Base-by-base conservation (phyloP, 257 asterid genomes). In the Petrea volubilis region DNA sequence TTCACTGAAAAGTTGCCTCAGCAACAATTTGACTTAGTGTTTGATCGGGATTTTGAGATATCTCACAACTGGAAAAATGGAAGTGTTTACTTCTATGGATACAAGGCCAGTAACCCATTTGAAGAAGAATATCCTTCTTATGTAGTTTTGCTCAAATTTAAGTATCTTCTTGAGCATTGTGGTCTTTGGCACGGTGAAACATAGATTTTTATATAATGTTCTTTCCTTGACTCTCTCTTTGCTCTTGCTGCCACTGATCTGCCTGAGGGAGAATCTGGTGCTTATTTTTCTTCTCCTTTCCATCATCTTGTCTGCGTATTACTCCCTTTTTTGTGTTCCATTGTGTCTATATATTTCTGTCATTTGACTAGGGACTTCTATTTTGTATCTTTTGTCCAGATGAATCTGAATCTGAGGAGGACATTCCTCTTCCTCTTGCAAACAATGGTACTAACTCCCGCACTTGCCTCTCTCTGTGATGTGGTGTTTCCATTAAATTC, bases 41-140 rank as follows among this genome's bases (percentile, higher is more conserved):
- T 92, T 57, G 88, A 84, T 18, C 67, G 74, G 33, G 86, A 80
- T 2, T 86, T 92, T 56, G 93, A 84, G 79, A 52, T 92, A 17
- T 84, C 93, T 0, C 98, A 92, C 81, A 86, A 86, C 81, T 89
- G 87, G 91, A 83, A 89, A 71, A 79, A 41, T 79, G 98, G 98
- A 33, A 87, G 86, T 49, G 92, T 92, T 52, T 86, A 72, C 86
- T 86, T 86, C 77, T 79, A 71, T 74, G 98, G 98, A 58, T 89
- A 92, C 79, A 80, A 40, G 80, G 85, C 95, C 55, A 4, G 5
- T 5, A 87, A 82, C 70, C 83, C 87, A 13, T 74, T 52, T 60
- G 87, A 80, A 1, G 85, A 79, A 65, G 86, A 83, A 88, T 91
- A 85, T 91, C 97, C 94, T 88, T 71, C 64, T n/a, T n/a, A 5